phyloP scores from a whole-genome alignment of 2,329 filamentous ascomycete genomes.

The Penicillium sp. region DNA sequence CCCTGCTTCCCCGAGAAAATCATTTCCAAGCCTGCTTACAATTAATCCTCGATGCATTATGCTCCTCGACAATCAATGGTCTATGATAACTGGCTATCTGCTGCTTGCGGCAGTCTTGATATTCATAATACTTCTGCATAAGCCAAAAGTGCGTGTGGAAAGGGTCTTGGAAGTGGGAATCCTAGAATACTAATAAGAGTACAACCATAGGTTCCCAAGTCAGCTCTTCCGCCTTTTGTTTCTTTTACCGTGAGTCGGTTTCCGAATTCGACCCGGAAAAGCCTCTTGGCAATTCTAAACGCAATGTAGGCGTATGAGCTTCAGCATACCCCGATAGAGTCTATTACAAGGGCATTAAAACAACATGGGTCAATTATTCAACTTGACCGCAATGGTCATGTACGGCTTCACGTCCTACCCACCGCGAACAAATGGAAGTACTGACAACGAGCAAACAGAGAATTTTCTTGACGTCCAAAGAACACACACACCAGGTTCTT shows the following conservation, averaged over 20 bases:
- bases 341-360: neutral
- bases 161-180: neutral
- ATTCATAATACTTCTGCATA: neutral
- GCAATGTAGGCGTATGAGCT: neutral
- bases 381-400: neutral
- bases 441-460: neutral
- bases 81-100: neutral
- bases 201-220: neutral
- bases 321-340: neutral
- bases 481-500: neutral
- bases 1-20: neutral
- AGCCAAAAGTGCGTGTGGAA: neutral
- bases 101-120: neutral
- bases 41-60: neutral
- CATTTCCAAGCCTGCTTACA: neutral
- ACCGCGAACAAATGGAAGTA: neutral
- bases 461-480: neutral
- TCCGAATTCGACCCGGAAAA: no score
- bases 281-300: neutral
- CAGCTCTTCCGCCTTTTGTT: neutral
- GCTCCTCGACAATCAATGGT: neutral
- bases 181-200: neutral
- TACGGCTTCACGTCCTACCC: neutral
- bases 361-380: neutral
- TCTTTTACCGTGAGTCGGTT: neutral